Evolutionary conservation across 345 rosid species (phyloP).

Genomic region (Pugionium cornutum): DNA sequence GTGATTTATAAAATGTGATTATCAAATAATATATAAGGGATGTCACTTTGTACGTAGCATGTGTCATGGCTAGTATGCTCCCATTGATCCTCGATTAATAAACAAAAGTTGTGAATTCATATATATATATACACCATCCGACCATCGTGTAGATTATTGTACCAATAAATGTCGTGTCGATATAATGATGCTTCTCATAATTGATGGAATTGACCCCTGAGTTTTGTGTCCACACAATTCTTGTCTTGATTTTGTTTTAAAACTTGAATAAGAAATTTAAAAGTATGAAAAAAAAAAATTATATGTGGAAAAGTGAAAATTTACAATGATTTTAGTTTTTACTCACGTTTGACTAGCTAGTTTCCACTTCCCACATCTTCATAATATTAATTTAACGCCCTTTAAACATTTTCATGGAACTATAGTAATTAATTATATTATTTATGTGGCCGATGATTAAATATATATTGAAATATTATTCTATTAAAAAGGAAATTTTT

Average conservation of each 20-base stretch:
- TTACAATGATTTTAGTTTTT: background rate
- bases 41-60: no score
- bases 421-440: background rate
- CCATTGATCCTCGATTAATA: no score
- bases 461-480: background rate
- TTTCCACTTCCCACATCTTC: no score
- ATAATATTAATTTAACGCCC: background rate
- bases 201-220: conserved; percentile 41
- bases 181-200: conserved; percentile 34
- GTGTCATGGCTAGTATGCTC: no score
- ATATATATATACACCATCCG: no score
- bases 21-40: no score
- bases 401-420: conserved; percentile 1
- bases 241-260: conserved; percentile 21
- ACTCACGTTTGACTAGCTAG: no score
- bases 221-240: conserved; percentile 24
- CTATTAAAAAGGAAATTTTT: background rate
- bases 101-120: no score
- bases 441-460: background rate
- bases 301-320: background rate
- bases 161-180: conserved; percentile 36
- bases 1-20: no score
- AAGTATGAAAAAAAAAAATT: background rate
- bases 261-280: background rate
- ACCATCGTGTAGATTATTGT: conserved; percentile 18